Base-by-base conservation (phyloP, 2,329 filamentous ascomycete species). In the Grosmannia clavigera region DNA sequence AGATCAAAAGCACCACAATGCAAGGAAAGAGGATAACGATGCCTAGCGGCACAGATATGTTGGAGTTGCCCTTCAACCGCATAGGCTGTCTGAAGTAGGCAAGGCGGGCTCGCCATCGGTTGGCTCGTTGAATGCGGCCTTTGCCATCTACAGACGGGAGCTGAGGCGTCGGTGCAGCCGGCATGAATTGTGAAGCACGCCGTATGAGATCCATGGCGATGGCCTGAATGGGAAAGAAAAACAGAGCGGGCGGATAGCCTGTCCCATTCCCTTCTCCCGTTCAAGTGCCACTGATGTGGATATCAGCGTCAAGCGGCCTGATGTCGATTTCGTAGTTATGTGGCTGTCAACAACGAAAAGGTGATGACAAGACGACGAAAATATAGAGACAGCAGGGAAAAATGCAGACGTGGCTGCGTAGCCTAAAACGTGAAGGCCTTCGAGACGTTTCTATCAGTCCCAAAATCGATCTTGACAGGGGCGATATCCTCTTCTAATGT, bases 11-110 rank as follows among this genome's bases (percentile, higher is more conserved):
- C 75, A 97, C 83, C 68, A 96, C 89, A 71, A 96, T 86, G 71
- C 88, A 84, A 65, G 94, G 94, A 71, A 97, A 97, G 67, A 97
- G 78, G 66, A 99, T 81, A 67, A 97, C 90, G 70, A 96, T 85
- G 66, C 92, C 92, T 58, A 99, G 78, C 31, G 94, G 94, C 70
- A 97, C 86, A 58, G 92, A 96, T 72, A 96, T 84, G 69, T 87
- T 88, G 60, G 92, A 96, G 74, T 95, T 96, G 68, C 90, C 90
- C 75, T 86, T 88, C 76, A 99, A 77, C 67, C 92, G 86, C 78
- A 99, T 83, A 58, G 92, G 89, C 70, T 90, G 83, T 67, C 86
- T 81, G 72, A 97, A 89, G 73, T 96, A 95, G 63, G 88, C 86
- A 68, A 95, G 78, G 58, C 79, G 77, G 51, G 78, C 75, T 40